Conservation (phyloP, 805 yeast genomes). For the Pichia rugopelliculosa region DNA sequence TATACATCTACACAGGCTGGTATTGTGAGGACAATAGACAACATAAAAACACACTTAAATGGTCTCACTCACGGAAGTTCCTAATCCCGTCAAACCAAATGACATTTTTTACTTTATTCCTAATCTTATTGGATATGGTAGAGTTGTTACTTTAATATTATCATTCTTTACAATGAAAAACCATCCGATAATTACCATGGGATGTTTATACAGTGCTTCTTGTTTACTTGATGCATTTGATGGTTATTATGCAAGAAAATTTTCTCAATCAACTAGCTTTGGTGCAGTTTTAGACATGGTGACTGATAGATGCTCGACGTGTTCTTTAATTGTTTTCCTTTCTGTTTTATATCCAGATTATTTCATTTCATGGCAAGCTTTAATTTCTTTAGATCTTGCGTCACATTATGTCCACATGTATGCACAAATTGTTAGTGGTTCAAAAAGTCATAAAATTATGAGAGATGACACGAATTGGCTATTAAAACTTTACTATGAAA, state of each 20-base stretch:
- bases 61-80: constrained; percentile 5
- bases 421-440: constrained; percentile 78
- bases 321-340: constrained; percentile 82
- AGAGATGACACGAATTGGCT: constrained; percentile 63
- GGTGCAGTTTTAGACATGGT: constrained; percentile 99
- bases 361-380: constrained; percentile 67
- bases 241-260: constrained; percentile 89
- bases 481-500: constrained; percentile 79
- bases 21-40: neutral
- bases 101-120: constrained; percentile 77
- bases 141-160: constrained; percentile 74
- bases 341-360: constrained; percentile 71
- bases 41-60: neutral
- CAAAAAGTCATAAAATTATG: constrained; percentile 76
- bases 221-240: constrained; percentile 94
- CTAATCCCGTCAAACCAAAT: constrained; percentile 8
- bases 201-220: constrained; percentile 72
- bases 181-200: constrained; percentile 71
- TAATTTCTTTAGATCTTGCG: constrained; percentile 80
- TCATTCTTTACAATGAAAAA: constrained; percentile 77
- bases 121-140: constrained; percentile 80
- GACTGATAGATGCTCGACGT: constrained; percentile 94
- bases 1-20: neutral
- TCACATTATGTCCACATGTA: constrained; percentile 99
- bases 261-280: constrained; percentile 79